Conservation (phyloP, 768 basidiomycete genomes). For the Phanerodontia chrysosporium region DNA sequence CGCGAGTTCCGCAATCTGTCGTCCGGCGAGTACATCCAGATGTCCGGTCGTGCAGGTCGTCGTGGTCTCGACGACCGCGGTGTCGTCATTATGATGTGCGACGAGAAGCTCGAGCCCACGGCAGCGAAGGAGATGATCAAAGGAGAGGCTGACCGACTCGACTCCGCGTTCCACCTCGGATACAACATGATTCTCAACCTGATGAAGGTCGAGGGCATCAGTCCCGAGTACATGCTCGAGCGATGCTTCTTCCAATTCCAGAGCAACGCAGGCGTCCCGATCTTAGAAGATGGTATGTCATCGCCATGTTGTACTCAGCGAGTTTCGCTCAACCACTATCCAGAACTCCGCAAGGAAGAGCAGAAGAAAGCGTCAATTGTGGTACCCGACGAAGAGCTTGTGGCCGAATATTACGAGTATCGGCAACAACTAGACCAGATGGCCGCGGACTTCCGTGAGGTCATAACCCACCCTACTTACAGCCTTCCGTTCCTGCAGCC, state of each 20-base stretch:
- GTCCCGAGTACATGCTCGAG: conserved; percentile 97
- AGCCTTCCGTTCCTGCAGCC: conserved; percentile 90
- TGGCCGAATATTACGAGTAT: conserved; percentile 88
- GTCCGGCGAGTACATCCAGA: conserved; percentile 97
- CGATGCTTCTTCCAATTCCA: conserved; percentile 99
- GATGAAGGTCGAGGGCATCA: conserved; percentile 97
- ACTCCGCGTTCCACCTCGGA: conserved; percentile 97
- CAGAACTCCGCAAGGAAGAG: conserved; percentile 78
- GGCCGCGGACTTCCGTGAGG: conserved; percentile 81
- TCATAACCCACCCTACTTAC: conserved; percentile 94
- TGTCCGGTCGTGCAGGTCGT: conserved; percentile 97
- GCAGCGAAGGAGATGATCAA: conserved; percentile 97
- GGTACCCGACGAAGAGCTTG: conserved; percentile 80
- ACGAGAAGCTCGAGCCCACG: conserved; percentile 92
- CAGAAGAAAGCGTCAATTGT: conserved; percentile 54
- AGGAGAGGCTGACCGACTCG: conserved; percentile 92
- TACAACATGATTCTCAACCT: conserved; percentile 99
- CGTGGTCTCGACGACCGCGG: conserved; percentile 98
- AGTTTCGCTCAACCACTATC: background rate
- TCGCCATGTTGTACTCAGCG: background rate
- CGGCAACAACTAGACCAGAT: conserved; percentile 93
- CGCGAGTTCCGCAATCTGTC: conserved; percentile 90
- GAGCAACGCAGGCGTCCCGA: conserved; percentile 86
- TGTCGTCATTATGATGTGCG: conserved; percentile 99
- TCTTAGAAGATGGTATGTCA: conserved; percentile 71